phyloP scores from a whole-genome alignment of 2,329 filamentous ascomycete species.

The Cryphonectria japonica region DNA sequence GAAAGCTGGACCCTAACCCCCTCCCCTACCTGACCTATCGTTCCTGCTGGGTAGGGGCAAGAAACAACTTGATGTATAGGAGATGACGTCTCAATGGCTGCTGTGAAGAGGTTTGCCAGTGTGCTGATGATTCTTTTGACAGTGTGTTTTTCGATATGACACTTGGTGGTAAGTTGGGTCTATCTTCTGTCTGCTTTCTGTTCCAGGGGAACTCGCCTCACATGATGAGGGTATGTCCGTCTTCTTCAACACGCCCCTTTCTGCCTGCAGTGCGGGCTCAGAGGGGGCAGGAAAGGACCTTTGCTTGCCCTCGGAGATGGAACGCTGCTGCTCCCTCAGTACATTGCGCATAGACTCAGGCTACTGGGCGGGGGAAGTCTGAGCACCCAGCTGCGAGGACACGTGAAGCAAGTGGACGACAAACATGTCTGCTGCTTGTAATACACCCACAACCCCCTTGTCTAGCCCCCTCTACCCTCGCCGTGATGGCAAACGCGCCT shows the following conservation, averaged over 20 bases:
- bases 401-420: not conserved
- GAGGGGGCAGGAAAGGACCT: not conserved
- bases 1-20: slow-evolving; percentile 21
- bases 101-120: not conserved
- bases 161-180: slow-evolving; percentile 66
- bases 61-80: too few species aligned
- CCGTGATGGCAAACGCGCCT: not conserved
- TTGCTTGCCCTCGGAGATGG: not conserved
- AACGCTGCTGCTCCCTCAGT: not conserved
- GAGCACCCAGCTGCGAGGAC: not conserved
- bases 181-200: slow-evolving; percentile 13
- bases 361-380: not conserved
- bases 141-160: slow-evolving; percentile 51
- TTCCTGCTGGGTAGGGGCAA: too few species aligned
- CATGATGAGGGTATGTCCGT: not conserved
- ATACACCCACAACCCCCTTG: not conserved
- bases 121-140: not conserved
- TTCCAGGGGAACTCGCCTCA: not conserved
- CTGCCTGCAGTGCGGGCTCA: not conserved
- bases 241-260: not conserved
- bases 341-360: too few species aligned
- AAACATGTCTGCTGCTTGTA: not conserved
- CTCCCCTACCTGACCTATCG: not conserved
- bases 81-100: not conserved
- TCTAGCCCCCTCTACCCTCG: not conserved